phyloP scores from a whole-genome alignment of 129 eudicot genomes.

The Flaveria bidentis region DNA sequence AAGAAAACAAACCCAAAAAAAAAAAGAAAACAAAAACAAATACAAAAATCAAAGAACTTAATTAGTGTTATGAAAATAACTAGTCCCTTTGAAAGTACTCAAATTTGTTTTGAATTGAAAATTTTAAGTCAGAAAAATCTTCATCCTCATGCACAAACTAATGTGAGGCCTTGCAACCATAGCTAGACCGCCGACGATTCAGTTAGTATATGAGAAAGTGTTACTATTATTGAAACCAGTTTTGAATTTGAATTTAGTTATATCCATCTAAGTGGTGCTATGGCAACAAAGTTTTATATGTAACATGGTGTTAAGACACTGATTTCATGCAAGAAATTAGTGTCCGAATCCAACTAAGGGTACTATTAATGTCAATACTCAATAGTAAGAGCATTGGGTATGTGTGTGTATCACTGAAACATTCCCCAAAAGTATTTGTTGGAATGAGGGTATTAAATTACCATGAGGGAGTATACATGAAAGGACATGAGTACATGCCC shows the following conservation, averaged over 20 bases:
- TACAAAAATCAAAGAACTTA: too few relatives aligned
- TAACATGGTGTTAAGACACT: neutral
- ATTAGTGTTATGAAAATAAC: neutral
- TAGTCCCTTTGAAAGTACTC: neutral
- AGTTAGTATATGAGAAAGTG: slow-evolving; percentile 2
- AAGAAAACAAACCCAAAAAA: too few relatives aligned
- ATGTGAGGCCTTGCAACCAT: slow-evolving; percentile 15
- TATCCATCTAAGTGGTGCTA: neutral
- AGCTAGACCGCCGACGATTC: neutral
- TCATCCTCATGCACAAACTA: slow-evolving; percentile 12
- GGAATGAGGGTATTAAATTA: neutral
- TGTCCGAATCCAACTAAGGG: neutral
- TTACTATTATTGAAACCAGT: neutral
- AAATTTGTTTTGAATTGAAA: neutral
- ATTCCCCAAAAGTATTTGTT: neutral
- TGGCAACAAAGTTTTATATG: neutral
- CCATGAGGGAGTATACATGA: neutral
- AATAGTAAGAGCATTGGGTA: neutral
- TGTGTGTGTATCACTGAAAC: neutral
- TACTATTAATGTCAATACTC: neutral
- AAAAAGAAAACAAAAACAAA: too few relatives aligned
- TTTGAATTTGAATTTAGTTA: neutral
- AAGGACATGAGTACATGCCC: neutral
- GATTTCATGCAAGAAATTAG: neutral
- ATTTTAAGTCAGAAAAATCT: neutral